Percentiles rank a stretch among this genome's conserved stretches.
Conservation (phyloP, 2,329 filamentous ascomycete species). For the Paraphaeosphaeria sporulosa region DNA sequence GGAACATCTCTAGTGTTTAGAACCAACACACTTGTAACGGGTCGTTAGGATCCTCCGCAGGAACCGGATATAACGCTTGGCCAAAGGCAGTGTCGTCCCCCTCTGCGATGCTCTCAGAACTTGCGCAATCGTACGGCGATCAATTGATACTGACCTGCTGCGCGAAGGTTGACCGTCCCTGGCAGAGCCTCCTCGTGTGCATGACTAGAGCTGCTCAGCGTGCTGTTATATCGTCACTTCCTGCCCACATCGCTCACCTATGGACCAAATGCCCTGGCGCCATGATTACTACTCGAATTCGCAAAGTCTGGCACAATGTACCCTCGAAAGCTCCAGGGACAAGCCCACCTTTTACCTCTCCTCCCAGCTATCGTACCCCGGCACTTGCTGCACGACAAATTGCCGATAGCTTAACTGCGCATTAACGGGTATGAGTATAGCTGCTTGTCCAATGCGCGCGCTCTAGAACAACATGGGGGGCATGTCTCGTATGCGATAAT, state of each 20-base stretch:
- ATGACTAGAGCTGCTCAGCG: constrained; percentile 51
- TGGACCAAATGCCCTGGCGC: constrained; percentile 22
- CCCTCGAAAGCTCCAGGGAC: background rate
- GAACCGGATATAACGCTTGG: constrained; percentile 67
- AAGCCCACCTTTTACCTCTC: constrained; percentile 8
- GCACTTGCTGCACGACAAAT: constrained; percentile 10
- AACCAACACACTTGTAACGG: constrained; percentile 55
- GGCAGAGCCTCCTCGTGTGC: constrained; percentile 64
- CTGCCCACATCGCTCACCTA: constrained; percentile 10
- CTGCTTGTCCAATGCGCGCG: constrained; percentile 10
- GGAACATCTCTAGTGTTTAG: background rate
- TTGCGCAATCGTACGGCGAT: background rate
- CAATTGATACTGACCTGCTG: constrained; percentile 26
- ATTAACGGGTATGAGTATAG: background rate
- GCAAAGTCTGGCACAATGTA: background rate
- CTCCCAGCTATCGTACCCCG: constrained; percentile 3
- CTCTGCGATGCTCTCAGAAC: constrained; percentile 46
- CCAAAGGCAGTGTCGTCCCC: constrained; percentile 67
- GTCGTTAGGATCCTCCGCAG: constrained; percentile 68
- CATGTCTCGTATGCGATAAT: background rate
- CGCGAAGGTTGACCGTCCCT: constrained; percentile 63
- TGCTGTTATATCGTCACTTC: background rate
- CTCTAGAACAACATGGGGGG: background rate
- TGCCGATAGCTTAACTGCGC: constrained; percentile 1
- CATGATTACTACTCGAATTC: background rate